Percentiles rank a stretch among this genome's conserved stretches.
Evolutionary conservation across 257 asterid genomes (phyloP).

Genomic region (Marsdenia floribunda): DNA sequence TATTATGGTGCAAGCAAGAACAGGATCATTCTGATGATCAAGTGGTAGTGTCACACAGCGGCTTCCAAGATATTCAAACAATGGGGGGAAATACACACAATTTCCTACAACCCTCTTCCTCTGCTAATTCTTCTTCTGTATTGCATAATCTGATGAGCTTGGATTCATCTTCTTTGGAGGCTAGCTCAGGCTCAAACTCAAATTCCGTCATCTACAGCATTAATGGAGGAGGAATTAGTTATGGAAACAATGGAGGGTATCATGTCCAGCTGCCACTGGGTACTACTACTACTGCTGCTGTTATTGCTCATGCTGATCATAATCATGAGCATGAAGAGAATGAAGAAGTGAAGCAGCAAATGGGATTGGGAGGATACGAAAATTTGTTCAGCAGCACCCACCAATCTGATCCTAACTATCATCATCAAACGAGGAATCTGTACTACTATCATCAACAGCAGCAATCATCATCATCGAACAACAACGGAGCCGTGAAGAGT

Average conservation of each 20-base stretch:
- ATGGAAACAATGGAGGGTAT: constrained; percentile 23
- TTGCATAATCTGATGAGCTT: constrained; percentile 47
- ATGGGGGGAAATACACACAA: constrained; percentile 33
- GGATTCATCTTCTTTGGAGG: constrained; percentile 40
- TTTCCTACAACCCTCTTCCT: constrained; percentile 32
- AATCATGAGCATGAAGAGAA: constrained; percentile 25
- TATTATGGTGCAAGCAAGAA: constrained; percentile 68
- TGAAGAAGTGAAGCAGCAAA: constrained; percentile 8
- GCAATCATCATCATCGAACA: constrained; percentile 10
- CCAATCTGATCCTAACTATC: constrained; percentile 7
- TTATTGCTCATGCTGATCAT: too few species aligned
- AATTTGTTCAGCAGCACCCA: constrained; percentile 21
- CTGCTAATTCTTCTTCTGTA: constrained; percentile 11
- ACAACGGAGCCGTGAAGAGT: constrained; percentile 12
- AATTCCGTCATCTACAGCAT: constrained; percentile 14
- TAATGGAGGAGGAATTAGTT: constrained; percentile 10
- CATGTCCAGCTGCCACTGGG: constrained; percentile 26
- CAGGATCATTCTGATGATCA: constrained; percentile 15
- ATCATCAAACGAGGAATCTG: constrained; percentile 26
- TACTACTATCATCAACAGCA: constrained; percentile 41
- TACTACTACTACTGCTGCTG: constrained; percentile 1
- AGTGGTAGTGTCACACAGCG: not conserved
- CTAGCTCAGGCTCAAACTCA: constrained; percentile 27
- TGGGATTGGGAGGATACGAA: constrained; percentile 25
- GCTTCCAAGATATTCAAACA: constrained; percentile 28